Percentiles rank a stretch among this genome's conserved stretches.
Evolutionary conservation across 2,329 filamentous ascomycete species (phyloP).

Genomic region (Xylaria multiplex): DNA sequence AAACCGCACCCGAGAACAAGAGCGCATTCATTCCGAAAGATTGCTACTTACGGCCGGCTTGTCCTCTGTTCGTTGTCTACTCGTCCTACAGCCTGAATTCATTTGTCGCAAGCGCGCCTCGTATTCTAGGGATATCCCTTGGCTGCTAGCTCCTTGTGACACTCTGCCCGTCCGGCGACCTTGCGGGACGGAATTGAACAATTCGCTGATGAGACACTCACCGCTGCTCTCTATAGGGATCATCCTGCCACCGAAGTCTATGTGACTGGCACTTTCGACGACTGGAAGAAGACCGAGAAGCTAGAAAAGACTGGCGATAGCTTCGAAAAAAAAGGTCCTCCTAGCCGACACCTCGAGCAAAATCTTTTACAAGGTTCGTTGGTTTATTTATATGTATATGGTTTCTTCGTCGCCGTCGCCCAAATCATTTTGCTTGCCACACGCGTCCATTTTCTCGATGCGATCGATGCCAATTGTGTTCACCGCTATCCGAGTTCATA

Average conservation of each 20-base stretch:
- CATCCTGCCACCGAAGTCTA: constrained; percentile 86
- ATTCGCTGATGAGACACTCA: constrained; percentile 26
- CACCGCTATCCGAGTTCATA: constrained; percentile 4
- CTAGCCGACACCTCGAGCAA: constrained; percentile 74
- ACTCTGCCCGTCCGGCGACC: constrained; percentile 10
- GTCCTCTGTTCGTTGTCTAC: neutral
- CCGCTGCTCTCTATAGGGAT: constrained; percentile 67
- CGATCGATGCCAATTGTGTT: constrained; percentile 10
- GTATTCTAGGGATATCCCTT: constrained; percentile 12
- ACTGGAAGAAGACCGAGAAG: constrained; percentile 88
- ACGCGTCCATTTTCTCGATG: constrained; percentile 5
- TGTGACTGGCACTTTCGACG: constrained; percentile 95
- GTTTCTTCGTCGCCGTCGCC: constrained; percentile 26
- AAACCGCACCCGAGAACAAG: constrained; percentile 1
- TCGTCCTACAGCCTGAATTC: constrained; percentile 1
- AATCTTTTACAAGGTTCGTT: constrained; percentile 91
- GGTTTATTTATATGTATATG: constrained; percentile 14
- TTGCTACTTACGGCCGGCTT: constrained; percentile 1
- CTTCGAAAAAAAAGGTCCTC: constrained; percentile 84
- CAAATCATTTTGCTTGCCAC: constrained; percentile 19
- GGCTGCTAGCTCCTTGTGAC: constrained; percentile 14
- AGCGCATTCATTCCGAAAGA: constrained; percentile 7
- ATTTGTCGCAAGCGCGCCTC: constrained; percentile 14
- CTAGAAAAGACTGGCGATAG: constrained; percentile 77
- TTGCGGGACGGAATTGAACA: constrained; percentile 15